Percentiles rank a stretch among this genome's conserved stretches.
phyloP scores from a whole-genome alignment of 2,329 filamentous ascomycete species.

The Dactylellina parvicollis region DNA sequence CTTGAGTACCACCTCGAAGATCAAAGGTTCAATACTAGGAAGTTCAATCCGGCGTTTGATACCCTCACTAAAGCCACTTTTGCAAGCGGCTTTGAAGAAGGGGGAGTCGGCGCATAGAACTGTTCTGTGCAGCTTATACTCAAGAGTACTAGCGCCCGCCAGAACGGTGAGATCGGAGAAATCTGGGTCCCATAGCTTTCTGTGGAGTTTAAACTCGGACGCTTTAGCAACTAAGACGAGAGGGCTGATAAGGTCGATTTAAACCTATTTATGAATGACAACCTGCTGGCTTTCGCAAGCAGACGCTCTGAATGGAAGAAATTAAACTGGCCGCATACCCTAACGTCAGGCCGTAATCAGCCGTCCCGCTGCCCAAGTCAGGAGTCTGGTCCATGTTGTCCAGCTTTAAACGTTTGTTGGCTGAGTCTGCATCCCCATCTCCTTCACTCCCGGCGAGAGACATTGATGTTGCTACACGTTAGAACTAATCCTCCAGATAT shows the following conservation, averaged over 20 bases:
- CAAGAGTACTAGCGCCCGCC: conserved; percentile 21
- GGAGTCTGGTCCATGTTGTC: too few species aligned
- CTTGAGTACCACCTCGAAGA: conserved; percentile 14
- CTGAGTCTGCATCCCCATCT: too few species aligned
- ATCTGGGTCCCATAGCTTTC: conserved; percentile 20
- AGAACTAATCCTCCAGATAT: too few species aligned
- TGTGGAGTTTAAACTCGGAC: background rate
- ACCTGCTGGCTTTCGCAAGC: background rate
- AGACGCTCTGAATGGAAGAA: background rate
- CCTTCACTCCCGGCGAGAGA: too few species aligned
- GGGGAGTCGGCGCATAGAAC: conserved; percentile 53
- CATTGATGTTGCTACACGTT: too few species aligned
- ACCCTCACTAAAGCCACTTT: background rate
- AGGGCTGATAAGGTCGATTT: too few species aligned
- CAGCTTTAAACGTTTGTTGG: too few species aligned
- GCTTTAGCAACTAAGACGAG: too few species aligned
- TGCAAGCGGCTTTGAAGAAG: conserved; percentile 55
- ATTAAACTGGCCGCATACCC: background rate
- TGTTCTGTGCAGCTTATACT: conserved; percentile 56
- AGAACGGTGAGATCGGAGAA: conserved; percentile 46
- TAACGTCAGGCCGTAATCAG: background rate
- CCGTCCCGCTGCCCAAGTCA: background rate
- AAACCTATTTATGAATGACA: too few species aligned
- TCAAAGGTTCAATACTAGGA: background rate
- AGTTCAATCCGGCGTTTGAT: background rate